These are phyloP conservation scores for Botrytis squamosa DNA, from an alignment of 2,329 filamentous ascomycete genomes.

Conservation along the genomic window DNA sequence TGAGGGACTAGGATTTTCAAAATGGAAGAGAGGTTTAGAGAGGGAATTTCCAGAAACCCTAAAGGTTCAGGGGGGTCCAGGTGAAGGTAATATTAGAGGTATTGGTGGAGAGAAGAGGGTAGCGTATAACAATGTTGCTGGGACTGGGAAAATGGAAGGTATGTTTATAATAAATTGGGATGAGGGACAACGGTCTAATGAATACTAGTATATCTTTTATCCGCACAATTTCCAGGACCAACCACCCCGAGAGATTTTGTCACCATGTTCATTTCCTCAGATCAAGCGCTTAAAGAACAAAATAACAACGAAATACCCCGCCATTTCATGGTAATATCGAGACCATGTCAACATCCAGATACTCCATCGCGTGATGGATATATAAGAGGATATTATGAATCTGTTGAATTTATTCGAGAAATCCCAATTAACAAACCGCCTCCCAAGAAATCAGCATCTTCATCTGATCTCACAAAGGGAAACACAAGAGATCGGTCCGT, in stretches of 20 bases:
- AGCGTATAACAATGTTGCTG: conserved; percentile 57
- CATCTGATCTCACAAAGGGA: conserved; percentile 44
- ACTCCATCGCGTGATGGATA: conserved; percentile 69
- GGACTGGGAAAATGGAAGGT: conserved; percentile 64
- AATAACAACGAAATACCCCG: conserved; percentile 48
- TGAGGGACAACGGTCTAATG: not conserved
- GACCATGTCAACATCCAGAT: conserved; percentile 75
- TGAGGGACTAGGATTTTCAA: conserved; percentile 70
- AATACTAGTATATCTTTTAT: conserved; percentile 72
- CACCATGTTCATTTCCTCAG: conserved; percentile 69
- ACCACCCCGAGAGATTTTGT: conserved; percentile 88
- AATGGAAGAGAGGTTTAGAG: conserved; percentile 74
- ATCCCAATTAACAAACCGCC: conserved; percentile 55
- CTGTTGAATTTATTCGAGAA: conserved; percentile 86
- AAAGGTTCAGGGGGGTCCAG: conserved; percentile 66
- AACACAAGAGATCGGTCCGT: conserved; percentile 37
- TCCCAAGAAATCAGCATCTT: conserved; percentile 45
- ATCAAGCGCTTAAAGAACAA: conserved; percentile 33
- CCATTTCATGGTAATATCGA: conserved; percentile 85
- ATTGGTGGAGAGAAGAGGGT: conserved; percentile 78
- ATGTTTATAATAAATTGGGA: conserved; percentile 27
- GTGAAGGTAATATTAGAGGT: conserved; percentile 75
- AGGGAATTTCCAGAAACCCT: conserved; percentile 78
- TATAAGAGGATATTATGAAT: conserved; percentile 85
- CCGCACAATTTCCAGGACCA: conserved; percentile 85